Conservation (phyloP, 164 flowering plant genomes). For the Taxillus chinensis region DNA sequence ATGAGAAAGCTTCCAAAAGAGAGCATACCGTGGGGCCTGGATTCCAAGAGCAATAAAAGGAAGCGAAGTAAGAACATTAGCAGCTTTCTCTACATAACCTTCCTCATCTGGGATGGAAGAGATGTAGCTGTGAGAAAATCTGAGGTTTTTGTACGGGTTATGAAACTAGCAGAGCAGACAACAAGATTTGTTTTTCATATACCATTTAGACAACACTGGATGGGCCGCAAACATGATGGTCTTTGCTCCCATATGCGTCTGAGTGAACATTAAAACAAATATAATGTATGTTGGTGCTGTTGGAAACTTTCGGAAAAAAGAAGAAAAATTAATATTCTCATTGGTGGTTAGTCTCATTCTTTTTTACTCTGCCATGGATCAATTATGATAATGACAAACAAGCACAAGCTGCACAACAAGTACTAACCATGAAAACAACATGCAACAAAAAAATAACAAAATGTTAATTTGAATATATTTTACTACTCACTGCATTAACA, state of each 20-base stretch:
- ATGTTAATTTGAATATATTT: neutral
- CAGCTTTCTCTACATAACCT: slow-evolving; percentile 49
- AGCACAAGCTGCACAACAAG: neutral
- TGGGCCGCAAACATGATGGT: slow-evolving; percentile 66
- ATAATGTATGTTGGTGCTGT: neutral
- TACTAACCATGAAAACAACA: neutral
- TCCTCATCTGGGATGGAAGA: slow-evolving; percentile 45
- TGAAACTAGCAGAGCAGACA: too few relatives aligned
- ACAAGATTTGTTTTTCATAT: slow-evolving; percentile 3
- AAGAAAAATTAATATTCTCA: too few relatives aligned
- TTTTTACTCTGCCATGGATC: too few relatives aligned
- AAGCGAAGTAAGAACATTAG: slow-evolving; percentile 84
- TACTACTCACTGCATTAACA: slow-evolving; percentile 48
- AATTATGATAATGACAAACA: too few relatives aligned
- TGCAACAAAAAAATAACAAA: neutral
- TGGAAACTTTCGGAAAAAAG: neutral
- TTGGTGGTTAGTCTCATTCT: too few relatives aligned
- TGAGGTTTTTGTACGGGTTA: neutral
- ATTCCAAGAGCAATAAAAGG: slow-evolving; percentile 87
- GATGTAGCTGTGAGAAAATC: slow-evolving; percentile 1
- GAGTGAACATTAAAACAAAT: slow-evolving; percentile 10
- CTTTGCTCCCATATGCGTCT: slow-evolving; percentile 78
- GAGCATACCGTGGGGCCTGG: slow-evolving; percentile 69
- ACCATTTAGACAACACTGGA: slow-evolving; percentile 50
- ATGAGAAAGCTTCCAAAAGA: neutral